Conservation (phyloP, 2,329 filamentous ascomycete genomes). For the Sclerotinia spermophila region DNA sequence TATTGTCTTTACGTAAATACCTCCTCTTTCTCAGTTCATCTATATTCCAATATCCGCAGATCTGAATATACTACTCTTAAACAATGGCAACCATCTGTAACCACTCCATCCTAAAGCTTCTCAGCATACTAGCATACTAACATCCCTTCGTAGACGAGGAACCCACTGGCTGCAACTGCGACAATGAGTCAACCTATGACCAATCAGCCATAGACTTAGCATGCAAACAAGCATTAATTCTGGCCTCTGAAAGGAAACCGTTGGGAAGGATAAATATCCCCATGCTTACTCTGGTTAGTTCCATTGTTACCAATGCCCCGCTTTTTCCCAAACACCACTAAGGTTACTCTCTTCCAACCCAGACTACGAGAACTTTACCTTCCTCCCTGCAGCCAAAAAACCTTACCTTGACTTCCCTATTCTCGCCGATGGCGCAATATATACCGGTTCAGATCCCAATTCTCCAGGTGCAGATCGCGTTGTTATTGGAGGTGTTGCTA, state of each 20-base stretch:
- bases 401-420: slow-evolving; percentile 39
- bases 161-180: slow-evolving; percentile 29
- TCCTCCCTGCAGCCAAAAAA: slow-evolving; percentile 31
- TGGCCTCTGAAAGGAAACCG: slow-evolving; percentile 31
- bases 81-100: slow-evolving; percentile 17
- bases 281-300: slow-evolving; percentile 36
- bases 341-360: background rate
- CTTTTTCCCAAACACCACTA: background rate
- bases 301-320: too few relatives aligned
- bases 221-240: slow-evolving; percentile 29
- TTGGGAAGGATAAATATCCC: slow-evolving; percentile 35
- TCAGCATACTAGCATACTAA: background rate
- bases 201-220: slow-evolving; percentile 30
- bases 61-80: background rate
- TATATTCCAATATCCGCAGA: background rate
- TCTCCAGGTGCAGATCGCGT: slow-evolving; percentile 36
- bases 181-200: slow-evolving; percentile 30
- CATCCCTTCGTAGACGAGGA: slow-evolving; percentile 22
- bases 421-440: slow-evolving; percentile 24
- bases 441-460: slow-evolving; percentile 29
- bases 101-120: background rate
- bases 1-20: background rate
- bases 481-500: slow-evolving; percentile 35
- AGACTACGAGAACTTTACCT: slow-evolving; percentile 37
- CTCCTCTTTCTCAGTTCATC: background rate